Conservation (phyloP, 2,329 filamentous ascomycete genomes). For the Xylariales sp. region DNA sequence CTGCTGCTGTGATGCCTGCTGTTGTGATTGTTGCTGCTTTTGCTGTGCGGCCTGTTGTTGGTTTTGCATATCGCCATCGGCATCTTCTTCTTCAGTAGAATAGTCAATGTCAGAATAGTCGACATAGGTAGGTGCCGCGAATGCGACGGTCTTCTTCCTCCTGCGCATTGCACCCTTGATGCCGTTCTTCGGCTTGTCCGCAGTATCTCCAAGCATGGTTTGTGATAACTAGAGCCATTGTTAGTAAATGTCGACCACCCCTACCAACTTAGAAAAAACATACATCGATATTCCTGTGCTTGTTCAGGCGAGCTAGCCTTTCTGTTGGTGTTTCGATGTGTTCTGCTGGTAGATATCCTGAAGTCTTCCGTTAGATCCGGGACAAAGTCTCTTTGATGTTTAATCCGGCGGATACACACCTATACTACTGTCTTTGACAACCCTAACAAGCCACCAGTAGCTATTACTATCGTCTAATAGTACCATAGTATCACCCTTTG, state of each 20-base stretch:
- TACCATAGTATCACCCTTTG: slow-evolving; percentile 98
- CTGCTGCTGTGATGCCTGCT: slow-evolving; percentile 25
- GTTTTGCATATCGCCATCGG: slow-evolving; percentile 41
- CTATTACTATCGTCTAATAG: slow-evolving; percentile 97
- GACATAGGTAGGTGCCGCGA: slow-evolving; percentile 79
- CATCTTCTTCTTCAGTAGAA: slow-evolving; percentile 76
- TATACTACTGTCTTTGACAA: slow-evolving; percentile 97
- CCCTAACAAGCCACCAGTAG: slow-evolving; percentile 98
- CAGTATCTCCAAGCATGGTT: slow-evolving; percentile 57
- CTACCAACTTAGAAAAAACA: too few species aligned
- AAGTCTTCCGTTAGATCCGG: neutral
- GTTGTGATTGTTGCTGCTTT: slow-evolving; percentile 21
- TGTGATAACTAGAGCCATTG: slow-evolving; percentile 49
- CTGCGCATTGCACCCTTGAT: slow-evolving; percentile 80
- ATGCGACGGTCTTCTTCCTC: slow-evolving; percentile 84
- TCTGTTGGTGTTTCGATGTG: slow-evolving; percentile 98
- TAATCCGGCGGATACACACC: too few species aligned
- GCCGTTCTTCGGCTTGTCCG: slow-evolving; percentile 77
- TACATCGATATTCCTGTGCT: slow-evolving; percentile 97
- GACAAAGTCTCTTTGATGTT: too few species aligned
- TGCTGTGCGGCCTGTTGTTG: slow-evolving; percentile 28
- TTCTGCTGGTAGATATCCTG: slow-evolving; percentile 92
- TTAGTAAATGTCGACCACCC: slow-evolving; percentile 18
- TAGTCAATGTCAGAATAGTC: slow-evolving; percentile 86
- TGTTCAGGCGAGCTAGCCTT: slow-evolving; percentile 87